phyloP scores from a whole-genome alignment of 495 filamentous ascomycete species.

The Parachaetomium inaequale region DNA sequence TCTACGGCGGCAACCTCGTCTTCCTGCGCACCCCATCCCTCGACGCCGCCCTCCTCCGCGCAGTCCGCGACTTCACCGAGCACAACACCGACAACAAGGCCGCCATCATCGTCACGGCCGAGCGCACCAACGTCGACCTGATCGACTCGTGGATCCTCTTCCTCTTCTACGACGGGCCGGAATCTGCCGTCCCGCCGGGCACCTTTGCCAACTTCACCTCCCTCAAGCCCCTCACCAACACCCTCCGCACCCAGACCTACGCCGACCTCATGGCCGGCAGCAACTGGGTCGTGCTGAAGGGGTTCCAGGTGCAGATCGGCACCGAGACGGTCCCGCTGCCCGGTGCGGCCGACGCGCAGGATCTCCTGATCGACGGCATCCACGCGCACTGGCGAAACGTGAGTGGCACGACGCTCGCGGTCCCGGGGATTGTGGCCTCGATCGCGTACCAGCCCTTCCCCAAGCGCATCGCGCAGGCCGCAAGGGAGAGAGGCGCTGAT shows the following conservation, averaged over 20 bases:
- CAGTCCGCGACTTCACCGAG: constrained; percentile 54
- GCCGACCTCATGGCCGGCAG: constrained; percentile 46
- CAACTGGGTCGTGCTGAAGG: constrained; percentile 39
- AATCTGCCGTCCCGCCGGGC: constrained; percentile 43
- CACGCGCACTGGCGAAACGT: constrained; percentile 53
- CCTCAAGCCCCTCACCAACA: constrained; percentile 47
- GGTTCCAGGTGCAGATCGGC: constrained; percentile 52
- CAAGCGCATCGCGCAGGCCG: constrained; percentile 44
- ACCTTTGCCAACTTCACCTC: constrained; percentile 56
- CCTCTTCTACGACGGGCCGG: constrained; percentile 59
- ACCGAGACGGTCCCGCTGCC: constrained; percentile 58
- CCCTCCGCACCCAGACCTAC: constrained; percentile 51
- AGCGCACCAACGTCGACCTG: constrained; percentile 41
- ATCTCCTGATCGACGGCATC: constrained; percentile 44
- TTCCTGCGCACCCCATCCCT: constrained; percentile 42
- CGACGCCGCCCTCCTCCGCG: constrained; percentile 44
- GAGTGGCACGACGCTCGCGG: constrained; percentile 37
- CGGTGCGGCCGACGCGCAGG: constrained; percentile 33
- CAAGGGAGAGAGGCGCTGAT: constrained; percentile 50
- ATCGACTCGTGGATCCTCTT: constrained; percentile 58
- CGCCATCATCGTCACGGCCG: constrained; percentile 53
- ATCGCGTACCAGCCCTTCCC: constrained; percentile 59
- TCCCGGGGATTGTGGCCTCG: constrained; percentile 48
- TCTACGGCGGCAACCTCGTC: constrained; percentile 55
- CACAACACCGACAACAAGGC: constrained; percentile 55